phyloP scores from a whole-genome alignment of 148 eudicot species.

The Vaccinium vitisidaea region DNA sequence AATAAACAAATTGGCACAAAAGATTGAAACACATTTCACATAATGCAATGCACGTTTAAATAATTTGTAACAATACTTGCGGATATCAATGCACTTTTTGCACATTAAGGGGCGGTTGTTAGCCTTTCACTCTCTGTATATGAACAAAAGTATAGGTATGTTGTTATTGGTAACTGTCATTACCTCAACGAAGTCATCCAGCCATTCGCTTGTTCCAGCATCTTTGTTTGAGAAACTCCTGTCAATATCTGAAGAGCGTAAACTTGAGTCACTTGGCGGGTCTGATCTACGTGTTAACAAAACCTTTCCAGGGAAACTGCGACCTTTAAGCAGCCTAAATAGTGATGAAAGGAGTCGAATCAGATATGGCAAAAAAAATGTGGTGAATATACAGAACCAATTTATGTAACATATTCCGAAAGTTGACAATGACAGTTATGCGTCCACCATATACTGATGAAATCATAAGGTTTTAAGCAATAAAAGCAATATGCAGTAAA shows the following conservation, averaged over 20 bases:
- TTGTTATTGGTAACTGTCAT: conserved; percentile 14
- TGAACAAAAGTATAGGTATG: not conserved
- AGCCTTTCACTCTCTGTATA: not conserved
- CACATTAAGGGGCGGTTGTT: not conserved
- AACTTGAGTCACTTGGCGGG: conserved; percentile 49
- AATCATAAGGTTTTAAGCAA: not conserved
- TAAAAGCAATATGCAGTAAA: not conserved
- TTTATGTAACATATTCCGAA: not conserved
- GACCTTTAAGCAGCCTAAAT: conserved; percentile 86
- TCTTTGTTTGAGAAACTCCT: conserved; percentile 64
- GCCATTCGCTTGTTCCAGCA: conserved; percentile 48
- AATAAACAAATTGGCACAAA: not conserved
- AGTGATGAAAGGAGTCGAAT: conserved; percentile 17
- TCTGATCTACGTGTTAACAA: conserved; percentile 74
- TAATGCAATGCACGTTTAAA: not conserved
- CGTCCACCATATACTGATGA: not conserved
- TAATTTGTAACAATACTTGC: not conserved
- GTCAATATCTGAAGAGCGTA: conserved; percentile 46
- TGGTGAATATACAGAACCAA: not conserved
- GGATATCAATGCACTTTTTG: not conserved
- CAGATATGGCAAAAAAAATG: not conserved
- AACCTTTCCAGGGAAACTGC: conserved; percentile 95
- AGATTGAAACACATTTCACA: not conserved
- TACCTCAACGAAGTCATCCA: conserved; percentile 61
- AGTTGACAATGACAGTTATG: not conserved